A percentile compares a stretch with the other conserved stretches of the same genome.
phyloP scores from a whole-genome alignment of 495 filamentous ascomycete genomes.

The Trichoderma reesei region DNA sequence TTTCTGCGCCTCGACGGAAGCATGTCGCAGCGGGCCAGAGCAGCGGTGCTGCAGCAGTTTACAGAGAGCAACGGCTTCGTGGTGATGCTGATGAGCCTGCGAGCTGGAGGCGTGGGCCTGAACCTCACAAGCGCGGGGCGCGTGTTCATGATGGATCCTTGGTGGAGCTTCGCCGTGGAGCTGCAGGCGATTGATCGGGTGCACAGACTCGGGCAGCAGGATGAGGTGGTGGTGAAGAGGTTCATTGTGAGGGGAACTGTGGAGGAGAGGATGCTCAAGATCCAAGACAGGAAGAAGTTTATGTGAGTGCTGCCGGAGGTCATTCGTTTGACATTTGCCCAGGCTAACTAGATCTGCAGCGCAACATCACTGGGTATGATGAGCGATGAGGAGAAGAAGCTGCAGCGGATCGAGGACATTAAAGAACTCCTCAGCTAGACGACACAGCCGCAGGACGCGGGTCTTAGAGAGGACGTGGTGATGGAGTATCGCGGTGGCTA shows the following conservation, averaged over 20 bases:
- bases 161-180: conserved; percentile 97
- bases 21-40: conserved; percentile 76
- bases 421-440: conserved; percentile 73
- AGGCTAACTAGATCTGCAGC: conserved; percentile 35
- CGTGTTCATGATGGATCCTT: conserved; percentile 98
- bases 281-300: conserved; percentile 94
- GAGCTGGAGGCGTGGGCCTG: conserved; percentile 87
- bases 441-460: neutral
- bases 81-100: conserved; percentile 73
- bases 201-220: conserved; percentile 93
- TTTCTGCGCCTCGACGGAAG: conserved; percentile 84
- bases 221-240: conserved; percentile 72
- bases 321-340: neutral
- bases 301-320: conserved; percentile 48
- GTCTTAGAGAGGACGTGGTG: neutral
- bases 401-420: conserved; percentile 88
- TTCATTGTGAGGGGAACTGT: conserved; percentile 88
- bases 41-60: conserved; percentile 66
- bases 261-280: conserved; percentile 84
- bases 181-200: conserved; percentile 97
- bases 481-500: neutral
- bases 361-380: conserved; percentile 90
- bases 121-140: conserved; percentile 81
- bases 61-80: conserved; percentile 36
- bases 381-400: conserved; percentile 83